Evolutionary conservation across 177 flowering plant species (phyloP).

Genomic region (Telopea speciosissima): DNA sequence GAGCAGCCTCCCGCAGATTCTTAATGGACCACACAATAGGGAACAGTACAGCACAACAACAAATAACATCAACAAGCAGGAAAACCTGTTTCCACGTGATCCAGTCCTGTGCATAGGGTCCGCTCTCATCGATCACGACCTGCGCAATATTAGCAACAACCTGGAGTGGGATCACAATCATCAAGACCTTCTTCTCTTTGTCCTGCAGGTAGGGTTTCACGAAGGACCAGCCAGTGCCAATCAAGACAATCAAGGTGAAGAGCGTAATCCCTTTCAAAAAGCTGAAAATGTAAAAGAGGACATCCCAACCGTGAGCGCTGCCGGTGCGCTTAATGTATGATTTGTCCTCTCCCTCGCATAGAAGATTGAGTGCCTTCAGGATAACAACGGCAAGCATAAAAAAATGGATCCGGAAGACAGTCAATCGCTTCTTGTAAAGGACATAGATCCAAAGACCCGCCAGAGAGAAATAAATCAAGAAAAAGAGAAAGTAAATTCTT

Average conservation of each 20-base stretch:
- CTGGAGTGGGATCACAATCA: conserved; percentile 83
- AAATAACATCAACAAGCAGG: conserved; percentile 70
- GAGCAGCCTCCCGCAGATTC: conserved; percentile 74
- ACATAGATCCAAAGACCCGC: conserved; percentile 50
- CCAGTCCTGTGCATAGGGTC: conserved; percentile 75
- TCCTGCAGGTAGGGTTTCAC: conserved; percentile 77
- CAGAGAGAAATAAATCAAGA: conserved; percentile 34
- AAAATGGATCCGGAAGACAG: conserved; percentile 63
- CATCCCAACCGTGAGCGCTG: conserved; percentile 88
- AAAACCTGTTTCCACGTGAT: conserved; percentile 82
- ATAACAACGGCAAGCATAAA: conserved; percentile 74
- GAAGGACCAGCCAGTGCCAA: conserved; percentile 88
- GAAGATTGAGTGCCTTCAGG: conserved; percentile 59
- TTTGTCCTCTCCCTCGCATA: conserved; percentile 88
- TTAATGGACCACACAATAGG: conserved; percentile 93
- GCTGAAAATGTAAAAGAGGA: conserved; percentile 76
- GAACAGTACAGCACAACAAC: conserved; percentile 83
- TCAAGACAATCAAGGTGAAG: conserved; percentile 74
- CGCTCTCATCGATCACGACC: conserved; percentile 70
- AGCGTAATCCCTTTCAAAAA: conserved; percentile 68
- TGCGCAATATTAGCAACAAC: conserved; percentile 74
- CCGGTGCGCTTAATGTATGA: conserved; percentile 75
- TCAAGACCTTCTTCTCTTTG: conserved; percentile 78
- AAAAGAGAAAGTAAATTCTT: conserved; percentile 54
- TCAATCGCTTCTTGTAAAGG: conserved; percentile 52